A percentile compares a stretch with the other conserved stretches of the same genome.
Conservation (phyloP, 306 rosid species). For the Prosopis cineraria region DNA sequence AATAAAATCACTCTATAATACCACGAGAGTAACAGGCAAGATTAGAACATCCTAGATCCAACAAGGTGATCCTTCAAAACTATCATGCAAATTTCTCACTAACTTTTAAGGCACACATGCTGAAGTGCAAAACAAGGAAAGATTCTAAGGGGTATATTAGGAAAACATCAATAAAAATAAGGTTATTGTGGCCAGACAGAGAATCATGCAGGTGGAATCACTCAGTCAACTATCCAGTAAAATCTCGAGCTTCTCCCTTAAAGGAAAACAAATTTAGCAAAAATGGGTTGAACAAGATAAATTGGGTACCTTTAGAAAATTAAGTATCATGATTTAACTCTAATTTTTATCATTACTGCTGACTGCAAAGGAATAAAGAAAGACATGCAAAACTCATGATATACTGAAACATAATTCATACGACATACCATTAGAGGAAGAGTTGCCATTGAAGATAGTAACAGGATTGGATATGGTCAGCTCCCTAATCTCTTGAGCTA, state of each 20-base stretch:
- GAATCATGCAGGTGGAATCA: not conserved
- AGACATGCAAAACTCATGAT: slow-evolving; percentile 1
- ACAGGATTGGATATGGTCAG: slow-evolving; percentile 63
- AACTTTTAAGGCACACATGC: not conserved
- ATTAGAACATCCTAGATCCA: not conserved
- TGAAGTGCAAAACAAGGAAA: not conserved
- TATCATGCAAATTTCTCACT: not conserved
- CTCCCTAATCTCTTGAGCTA: slow-evolving; percentile 80
- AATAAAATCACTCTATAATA: not conserved
- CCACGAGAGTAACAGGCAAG: not conserved
- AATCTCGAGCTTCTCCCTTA: not conserved
- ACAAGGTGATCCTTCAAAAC: not conserved
- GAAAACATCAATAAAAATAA: not conserved
- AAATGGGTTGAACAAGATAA: not conserved
- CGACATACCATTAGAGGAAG: slow-evolving; percentile 57
- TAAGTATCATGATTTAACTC: not conserved
- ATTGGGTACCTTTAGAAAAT: not conserved
- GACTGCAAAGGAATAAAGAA: not conserved
- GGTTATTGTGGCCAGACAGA: not conserved
- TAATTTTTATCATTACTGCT: not conserved
- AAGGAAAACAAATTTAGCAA: not conserved
- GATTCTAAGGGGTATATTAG: not conserved
- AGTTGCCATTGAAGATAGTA: slow-evolving; percentile 56
- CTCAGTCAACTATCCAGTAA: not conserved
- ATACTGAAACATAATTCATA: slow-evolving; percentile 23